These are phyloP conservation scores for Haplosporangium sp. DNA, from an alignment of 371 early-diverging fungal genomes.

Conservation along the genomic window DNA sequence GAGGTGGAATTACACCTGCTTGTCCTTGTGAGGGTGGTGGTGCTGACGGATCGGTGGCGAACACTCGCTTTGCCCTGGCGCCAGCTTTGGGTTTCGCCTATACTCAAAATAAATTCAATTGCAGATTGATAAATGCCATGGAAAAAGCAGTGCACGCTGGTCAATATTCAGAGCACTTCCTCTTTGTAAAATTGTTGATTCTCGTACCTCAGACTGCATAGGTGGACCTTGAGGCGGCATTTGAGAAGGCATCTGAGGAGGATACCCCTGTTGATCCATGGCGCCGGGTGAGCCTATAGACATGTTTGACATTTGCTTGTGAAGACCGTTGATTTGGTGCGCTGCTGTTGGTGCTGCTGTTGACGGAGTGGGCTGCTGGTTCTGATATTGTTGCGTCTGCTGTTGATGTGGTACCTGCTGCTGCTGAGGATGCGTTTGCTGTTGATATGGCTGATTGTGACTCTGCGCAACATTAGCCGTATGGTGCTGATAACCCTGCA, in stretches of 20 bases:
- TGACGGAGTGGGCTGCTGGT: conserved; percentile 27
- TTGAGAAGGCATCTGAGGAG: conserved; percentile 1
- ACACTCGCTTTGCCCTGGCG: conserved; percentile 50
- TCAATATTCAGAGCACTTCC: too few species aligned
- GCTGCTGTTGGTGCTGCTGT: conserved; percentile 22
- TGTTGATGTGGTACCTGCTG: conserved; percentile 18
- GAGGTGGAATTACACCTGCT: conserved; percentile 23
- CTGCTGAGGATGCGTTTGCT: conserved; percentile 19
- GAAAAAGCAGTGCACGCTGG: too few species aligned
- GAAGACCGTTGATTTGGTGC: conserved; percentile 17
- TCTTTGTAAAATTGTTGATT: too few species aligned
- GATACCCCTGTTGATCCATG: conserved; percentile 26
- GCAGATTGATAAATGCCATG: too few species aligned
- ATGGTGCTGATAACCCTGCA: conserved; percentile 26
- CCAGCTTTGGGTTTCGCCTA: conserved; percentile 48
- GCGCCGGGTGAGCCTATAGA: conserved; percentile 19
- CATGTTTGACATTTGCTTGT: conserved; percentile 50
- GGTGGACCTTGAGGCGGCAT: conserved; percentile 32
- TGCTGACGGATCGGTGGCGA: conserved; percentile 33
- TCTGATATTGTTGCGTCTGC: conserved; percentile 23
- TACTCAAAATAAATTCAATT: too few species aligned
- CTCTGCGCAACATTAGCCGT: too few species aligned
- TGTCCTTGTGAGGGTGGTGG: conserved; percentile 22
- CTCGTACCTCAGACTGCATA: conserved; percentile 33
- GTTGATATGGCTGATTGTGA: conserved; percentile 27